phyloP scores from a whole-genome alignment of 805 yeast species.

The Ogataea pilisensis region DNA sequence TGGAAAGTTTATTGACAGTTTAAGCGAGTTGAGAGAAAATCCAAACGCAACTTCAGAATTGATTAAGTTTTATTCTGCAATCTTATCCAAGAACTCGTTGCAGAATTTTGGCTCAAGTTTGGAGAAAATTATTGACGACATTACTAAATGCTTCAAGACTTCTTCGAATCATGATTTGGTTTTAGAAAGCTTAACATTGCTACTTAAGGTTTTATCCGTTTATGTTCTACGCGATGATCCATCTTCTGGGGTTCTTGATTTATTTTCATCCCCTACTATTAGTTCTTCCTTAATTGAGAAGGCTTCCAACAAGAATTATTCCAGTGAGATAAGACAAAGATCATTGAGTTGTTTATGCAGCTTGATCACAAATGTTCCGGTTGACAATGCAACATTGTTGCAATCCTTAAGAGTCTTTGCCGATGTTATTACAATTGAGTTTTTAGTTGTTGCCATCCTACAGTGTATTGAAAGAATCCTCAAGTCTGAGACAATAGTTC shows the following conservation, averaged over 20 bases:
- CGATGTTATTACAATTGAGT: conserved; percentile 26
- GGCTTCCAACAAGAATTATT: conserved; percentile 27
- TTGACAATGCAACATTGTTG: conserved; percentile 1
- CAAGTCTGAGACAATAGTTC: conserved; percentile 4
- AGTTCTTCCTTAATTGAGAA: conserved; percentile 20
- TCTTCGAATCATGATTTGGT: conserved; percentile 29
- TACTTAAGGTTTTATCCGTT: conserved; percentile 18
- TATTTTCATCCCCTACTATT: conserved; percentile 4
- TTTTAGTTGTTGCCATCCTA: conserved; percentile 23
- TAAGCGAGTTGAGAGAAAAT: conserved; percentile 18
- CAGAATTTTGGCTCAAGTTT: conserved; percentile 29
- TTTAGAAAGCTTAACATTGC: conserved; percentile 24
- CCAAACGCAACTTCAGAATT: conserved; percentile 29
- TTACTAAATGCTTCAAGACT: conserved; percentile 18
- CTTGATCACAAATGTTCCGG: conserved; percentile 12
- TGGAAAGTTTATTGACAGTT: conserved; percentile 12
- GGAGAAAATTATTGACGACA: conserved; percentile 15
- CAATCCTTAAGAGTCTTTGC: conserved; percentile 17
- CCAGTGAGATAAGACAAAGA: conserved; percentile 31
- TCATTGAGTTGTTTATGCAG: conserved; percentile 22
- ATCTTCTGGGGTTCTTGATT: conserved; percentile 1
- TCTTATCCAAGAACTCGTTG: conserved; percentile 31
- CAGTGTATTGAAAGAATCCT: conserved; percentile 19
- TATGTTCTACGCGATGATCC: conserved; percentile 9
- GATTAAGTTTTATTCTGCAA: conserved; percentile 33